phyloP scores from a whole-genome alignment of 2,329 filamentous ascomycete species.

The Aspergillus sp. region DNA sequence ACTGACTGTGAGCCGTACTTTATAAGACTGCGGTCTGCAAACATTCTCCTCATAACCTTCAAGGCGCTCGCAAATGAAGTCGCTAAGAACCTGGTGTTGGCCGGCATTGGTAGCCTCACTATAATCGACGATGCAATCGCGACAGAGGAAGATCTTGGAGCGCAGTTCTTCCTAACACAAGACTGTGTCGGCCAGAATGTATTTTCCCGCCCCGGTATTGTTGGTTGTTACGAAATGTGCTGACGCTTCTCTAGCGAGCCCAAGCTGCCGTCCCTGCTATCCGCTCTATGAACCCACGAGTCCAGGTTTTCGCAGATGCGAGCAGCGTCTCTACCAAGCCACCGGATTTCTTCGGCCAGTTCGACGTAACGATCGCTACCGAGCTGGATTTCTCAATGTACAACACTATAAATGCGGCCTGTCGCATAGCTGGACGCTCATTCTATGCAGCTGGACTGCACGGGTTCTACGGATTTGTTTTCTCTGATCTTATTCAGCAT shows the following conservation, averaged over 20 bases:
- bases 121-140: conserved; percentile 77
- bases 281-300: conserved; percentile 84
- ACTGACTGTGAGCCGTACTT: neutral
- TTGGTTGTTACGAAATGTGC: neutral
- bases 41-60: conserved; percentile 85
- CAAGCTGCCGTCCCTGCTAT: conserved; percentile 76
- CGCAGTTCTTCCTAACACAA: conserved; percentile 79
- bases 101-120: conserved; percentile 86
- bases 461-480: conserved; percentile 92
- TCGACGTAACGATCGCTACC: conserved; percentile 85
- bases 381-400: conserved; percentile 76
- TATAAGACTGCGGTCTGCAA: conserved; percentile 76
- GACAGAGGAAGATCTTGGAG: conserved; percentile 75
- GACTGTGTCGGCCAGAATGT: conserved; percentile 73
- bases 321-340: conserved; percentile 66
- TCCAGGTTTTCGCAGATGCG: conserved; percentile 70
- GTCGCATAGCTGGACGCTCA: conserved; percentile 71
- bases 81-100: conserved; percentile 94
- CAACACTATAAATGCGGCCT: conserved; percentile 79
- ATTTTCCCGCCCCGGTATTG: neutral
- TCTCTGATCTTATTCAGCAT: conserved; percentile 87
- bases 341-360: conserved; percentile 72
- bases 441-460: conserved; percentile 89
- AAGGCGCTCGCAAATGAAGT: conserved; percentile 90
- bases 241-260: conserved; percentile 59